A percentile compares a stretch with the other conserved stretches of the same genome.
These are phyloP conservation scores for Clonostachys byssicola DNA, from an alignment of 2,329 filamentous ascomycete species.

Conservation along the genomic window DNA sequence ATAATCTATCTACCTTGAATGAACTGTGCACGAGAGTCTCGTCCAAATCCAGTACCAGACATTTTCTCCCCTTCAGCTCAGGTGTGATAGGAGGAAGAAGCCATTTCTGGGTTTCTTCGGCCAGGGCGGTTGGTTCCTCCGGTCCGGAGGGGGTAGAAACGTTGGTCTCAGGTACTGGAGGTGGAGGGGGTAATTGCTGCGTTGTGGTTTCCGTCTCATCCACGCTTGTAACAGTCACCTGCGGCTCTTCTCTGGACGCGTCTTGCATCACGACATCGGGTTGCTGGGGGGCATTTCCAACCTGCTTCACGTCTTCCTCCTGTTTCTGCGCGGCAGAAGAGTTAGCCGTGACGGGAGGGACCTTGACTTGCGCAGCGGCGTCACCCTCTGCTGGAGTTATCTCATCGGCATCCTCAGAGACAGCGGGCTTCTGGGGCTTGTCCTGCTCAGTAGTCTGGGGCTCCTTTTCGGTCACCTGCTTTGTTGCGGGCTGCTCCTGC, in stretches of 20 bases:
- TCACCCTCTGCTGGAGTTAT: slow-evolving; percentile 23
- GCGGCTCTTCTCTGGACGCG: slow-evolving; percentile 45
- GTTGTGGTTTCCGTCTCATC: slow-evolving; percentile 10
- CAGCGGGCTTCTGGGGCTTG: slow-evolving; percentile 33
- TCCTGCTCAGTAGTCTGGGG: slow-evolving; percentile 35
- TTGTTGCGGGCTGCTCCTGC: slow-evolving; percentile 39
- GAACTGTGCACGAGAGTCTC: slow-evolving; percentile 98
- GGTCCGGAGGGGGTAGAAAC: slow-evolving; percentile 23
- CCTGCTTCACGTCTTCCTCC: slow-evolving; percentile 9
- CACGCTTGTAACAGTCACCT: slow-evolving; percentile 25
- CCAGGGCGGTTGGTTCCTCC: too few relatives aligned
- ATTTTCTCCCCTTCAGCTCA: slow-evolving; percentile 83
- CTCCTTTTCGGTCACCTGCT: slow-evolving; percentile 44
- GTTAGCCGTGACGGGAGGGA: slow-evolving; percentile 34
- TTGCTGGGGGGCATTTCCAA: slow-evolving; percentile 17
- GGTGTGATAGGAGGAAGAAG: slow-evolving; percentile 79
- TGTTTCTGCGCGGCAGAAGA: slow-evolving; percentile 25
- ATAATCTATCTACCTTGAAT: slow-evolving; percentile 71
- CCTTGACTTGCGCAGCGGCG: slow-evolving; percentile 39
- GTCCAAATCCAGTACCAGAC: slow-evolving; percentile 89
- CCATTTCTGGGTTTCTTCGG: slow-evolving; percentile 47
- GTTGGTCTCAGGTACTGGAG: slow-evolving; percentile 39
- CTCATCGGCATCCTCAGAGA: slow-evolving; percentile 19
- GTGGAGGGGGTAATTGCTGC: slow-evolving; percentile 33
- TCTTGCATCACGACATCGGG: slow-evolving; percentile 68